Evolutionary conservation across 2,329 filamentous ascomycete genomes (phyloP).

Genomic region (Cladosporium sp.): DNA sequence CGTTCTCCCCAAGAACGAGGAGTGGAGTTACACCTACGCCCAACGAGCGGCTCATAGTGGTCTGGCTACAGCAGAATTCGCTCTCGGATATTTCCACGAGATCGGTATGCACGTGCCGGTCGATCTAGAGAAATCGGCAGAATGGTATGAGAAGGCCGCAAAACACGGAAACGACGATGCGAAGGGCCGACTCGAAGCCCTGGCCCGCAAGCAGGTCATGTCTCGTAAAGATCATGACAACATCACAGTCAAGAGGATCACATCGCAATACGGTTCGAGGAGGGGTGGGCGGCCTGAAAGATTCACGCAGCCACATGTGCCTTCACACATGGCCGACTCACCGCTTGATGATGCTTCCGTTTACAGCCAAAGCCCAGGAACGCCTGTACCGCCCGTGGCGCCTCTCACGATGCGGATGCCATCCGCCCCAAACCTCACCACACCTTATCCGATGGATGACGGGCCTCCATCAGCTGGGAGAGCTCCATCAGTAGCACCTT

Average conservation of each 20-base stretch:
- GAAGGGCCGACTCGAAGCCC: conserved; percentile 74
- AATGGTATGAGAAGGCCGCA: conserved; percentile 88
- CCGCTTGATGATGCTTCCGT: conserved; percentile 15
- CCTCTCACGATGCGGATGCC: background rate
- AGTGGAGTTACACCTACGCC: conserved; percentile 87
- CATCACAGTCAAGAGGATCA: conserved; percentile 84
- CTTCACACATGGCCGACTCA: conserved; percentile 18
- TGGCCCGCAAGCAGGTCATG: conserved; percentile 73
- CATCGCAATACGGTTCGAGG: conserved; percentile 54
- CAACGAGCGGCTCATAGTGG: conserved; percentile 79
- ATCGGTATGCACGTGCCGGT: conserved; percentile 91
- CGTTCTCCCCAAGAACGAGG: conserved; percentile 92
- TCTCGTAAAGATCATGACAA: conserved; percentile 92
- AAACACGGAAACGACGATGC: conserved; percentile 93
- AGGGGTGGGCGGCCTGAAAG: conserved; percentile 49
- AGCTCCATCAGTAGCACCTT: conserved; percentile 62
- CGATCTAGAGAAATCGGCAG: conserved; percentile 75
- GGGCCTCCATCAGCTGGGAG: conserved; percentile 38
- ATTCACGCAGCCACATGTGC: conserved; percentile 27
- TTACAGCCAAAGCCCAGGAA: conserved; percentile 23
- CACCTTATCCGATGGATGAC: conserved; percentile 35
- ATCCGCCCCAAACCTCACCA: conserved; percentile 19
- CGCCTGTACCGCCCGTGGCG: conserved; percentile 17
- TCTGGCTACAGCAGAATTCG: conserved; percentile 89
- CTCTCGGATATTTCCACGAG: conserved; percentile 95